Evolutionary conservation across 495 filamentous ascomycete species (phyloP), one percentile per base, ranked within the genome.

Genomic region (Penicillium argentinense): DNA sequence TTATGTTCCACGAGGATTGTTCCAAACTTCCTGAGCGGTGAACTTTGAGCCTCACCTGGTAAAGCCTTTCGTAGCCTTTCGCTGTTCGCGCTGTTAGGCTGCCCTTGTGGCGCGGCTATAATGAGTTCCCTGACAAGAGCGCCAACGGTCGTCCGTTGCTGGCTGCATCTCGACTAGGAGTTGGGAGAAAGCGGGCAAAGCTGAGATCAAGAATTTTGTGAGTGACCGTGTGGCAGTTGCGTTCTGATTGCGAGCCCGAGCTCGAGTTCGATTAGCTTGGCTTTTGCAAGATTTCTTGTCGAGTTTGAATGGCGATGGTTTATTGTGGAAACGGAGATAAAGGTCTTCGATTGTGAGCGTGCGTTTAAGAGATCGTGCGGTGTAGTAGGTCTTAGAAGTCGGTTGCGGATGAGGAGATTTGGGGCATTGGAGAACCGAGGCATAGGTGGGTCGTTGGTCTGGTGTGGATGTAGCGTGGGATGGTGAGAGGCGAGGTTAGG

Each of bases 161-260:
- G 47, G 39, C 18, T 49, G 47, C 39, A 49, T 49, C 39, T 42
- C 30, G 2, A 12, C 39, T 42, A 42, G 23, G 9, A 43, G 25
- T 16, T 19, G 30, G 17, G 39, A 43, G 3, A 43, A 49, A 8
- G 24, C 30, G 2, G 39, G 39, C n/a, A 37, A 43, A 19, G 30
- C 39, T 32, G 47, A 49, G 17, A 19, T 49, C 9, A 42, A 39
- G 23, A 49, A 37, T 23, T 23, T 50, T n/a, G 33, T 13, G 12
- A 39, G 19, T 1, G 9, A 46, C 4, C 22, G 43, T 7, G 43
- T 25, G 9, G 43, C 25, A 8, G 23, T 29, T 29, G 11, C 33
- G 43, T 34, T 29, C 23, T 24, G 38, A 14, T 41, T 41, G 22
- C 23, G 23, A 28, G 39, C 39, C n/a, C n/a, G n/a, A n/a, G n/a